Evolutionary conservation across 352 stramenopile species (phyloP), one percentile per base, ranked within the genome.

Genomic region (Phytophthora foliorum): DNA sequence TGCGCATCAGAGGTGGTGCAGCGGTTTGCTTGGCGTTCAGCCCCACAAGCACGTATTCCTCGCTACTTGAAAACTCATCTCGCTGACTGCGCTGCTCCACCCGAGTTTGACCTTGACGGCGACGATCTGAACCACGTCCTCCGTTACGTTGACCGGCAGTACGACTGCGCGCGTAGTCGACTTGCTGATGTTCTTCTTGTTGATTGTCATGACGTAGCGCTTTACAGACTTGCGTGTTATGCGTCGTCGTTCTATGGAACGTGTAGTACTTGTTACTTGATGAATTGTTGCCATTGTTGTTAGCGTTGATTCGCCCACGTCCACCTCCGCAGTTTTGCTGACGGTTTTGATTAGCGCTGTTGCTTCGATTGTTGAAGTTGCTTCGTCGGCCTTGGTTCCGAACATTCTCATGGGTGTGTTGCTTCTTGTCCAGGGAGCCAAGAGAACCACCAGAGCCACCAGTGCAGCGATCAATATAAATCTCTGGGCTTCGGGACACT

Each of bases 1-100:
- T 24, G 6, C 31, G 6, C 44, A 64, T 64, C 6, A 45, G 45
- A 29, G 44, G 22, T 11, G 31, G 3, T 21, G 27, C 5, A 32
- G 16, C 22, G 16, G 16, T 16, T 8, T 21, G 16, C 24, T 29
- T 5, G 7, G 16, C 6, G 14, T 45, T 27, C 3, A 57, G 8
- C 21, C 51, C 60, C 14, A 68, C 51, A 11, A 68, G 57, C 24
- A 62, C 3, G 9, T 57, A 67, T 19, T 68, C 34, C 11, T 68
- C 42, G 13, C 49, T 51, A 21, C 51, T 62, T 1, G 24, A 60
- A 25, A 5, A 29, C 5, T 5, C 25, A 29, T 29, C n/a, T 45
- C 3, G 34, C n/a, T 38, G 32, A 2, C 4, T 8, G 21, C 44
- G 45, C 22, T 64, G 45, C 13, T 64, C 45, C 3, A 64, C 57